Evolutionary conservation across 345 rosid species (phyloP).

Genomic region (Cardamine occulta): DNA sequence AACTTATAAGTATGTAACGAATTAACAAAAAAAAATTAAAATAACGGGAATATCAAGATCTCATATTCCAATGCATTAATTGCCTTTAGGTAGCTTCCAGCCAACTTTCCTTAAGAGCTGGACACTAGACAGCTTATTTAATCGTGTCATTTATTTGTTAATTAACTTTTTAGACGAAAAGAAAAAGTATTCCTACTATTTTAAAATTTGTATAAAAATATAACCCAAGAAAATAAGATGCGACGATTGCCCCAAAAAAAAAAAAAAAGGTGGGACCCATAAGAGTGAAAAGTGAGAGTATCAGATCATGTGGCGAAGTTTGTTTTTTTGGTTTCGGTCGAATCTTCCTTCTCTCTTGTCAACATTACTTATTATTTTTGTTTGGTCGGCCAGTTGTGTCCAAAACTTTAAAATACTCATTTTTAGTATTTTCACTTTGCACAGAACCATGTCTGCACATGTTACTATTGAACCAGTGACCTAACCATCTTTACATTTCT

Average conservation of each 20-base stretch:
- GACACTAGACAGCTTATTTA: constrained; percentile 18
- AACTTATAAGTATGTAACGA: not conserved
- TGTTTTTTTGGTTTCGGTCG: constrained; percentile 35
- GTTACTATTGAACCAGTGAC: not conserved
- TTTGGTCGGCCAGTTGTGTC: constrained; percentile 38
- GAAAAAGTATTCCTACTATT: not conserved
- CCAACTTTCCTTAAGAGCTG: constrained; percentile 22
- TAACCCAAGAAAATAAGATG: not conserved
- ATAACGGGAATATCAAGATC: constrained; percentile 13
- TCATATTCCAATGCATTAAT: constrained; percentile 28
- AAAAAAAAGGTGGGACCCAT: not conserved
- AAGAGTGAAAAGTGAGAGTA: constrained; percentile 29
- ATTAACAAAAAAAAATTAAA: not conserved
- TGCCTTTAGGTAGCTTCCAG: constrained; percentile 34
- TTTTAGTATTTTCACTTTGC: not conserved
- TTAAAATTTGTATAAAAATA: no score
- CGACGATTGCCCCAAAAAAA: not conserved
- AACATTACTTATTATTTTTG: constrained; percentile 18
- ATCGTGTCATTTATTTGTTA: constrained; percentile 26
- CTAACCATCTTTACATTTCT: constrained; percentile 7
- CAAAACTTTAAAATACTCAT: not conserved
- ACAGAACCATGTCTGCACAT: constrained; percentile 10
- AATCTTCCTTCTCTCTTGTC: constrained; percentile 16
- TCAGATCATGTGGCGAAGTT: constrained; percentile 34
- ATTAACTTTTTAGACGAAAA: not conserved